Conservation (phyloP, 2,329 filamentous ascomycete species). For the Aspergillus ochraceus region DNA sequence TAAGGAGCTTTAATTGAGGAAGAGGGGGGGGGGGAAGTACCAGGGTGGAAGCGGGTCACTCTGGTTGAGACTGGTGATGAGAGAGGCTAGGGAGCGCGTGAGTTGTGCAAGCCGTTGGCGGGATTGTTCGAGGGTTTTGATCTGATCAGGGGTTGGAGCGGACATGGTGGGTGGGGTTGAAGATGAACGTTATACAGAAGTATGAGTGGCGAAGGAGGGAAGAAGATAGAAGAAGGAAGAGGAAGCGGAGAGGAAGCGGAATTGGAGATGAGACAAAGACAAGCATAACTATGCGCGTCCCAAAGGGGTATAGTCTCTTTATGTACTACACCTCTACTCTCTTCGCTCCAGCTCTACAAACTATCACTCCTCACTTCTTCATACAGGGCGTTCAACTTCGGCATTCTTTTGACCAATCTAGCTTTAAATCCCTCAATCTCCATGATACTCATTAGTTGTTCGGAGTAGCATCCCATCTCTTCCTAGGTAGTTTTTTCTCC, state of each 20-base stretch:
- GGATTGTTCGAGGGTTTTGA: conserved; percentile 69
- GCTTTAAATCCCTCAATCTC: too few relatives aligned
- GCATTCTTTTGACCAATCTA: too few relatives aligned
- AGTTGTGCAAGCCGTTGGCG: conserved; percentile 69
- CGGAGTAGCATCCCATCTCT: too few relatives aligned
- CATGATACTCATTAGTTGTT: too few relatives aligned
- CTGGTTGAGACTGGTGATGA: conserved; percentile 61
- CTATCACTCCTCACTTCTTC: too few relatives aligned
- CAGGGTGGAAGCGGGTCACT: conserved; percentile 67
- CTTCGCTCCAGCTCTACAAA: too few relatives aligned
- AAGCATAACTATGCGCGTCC: too few relatives aligned
- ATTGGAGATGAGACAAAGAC: too few relatives aligned
- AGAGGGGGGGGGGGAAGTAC: conserved; percentile 45
- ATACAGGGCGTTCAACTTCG: too few relatives aligned
- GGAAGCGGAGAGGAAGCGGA: not conserved
- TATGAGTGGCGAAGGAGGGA: not conserved
- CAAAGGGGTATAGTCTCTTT: too few relatives aligned
- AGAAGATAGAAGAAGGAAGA: not conserved
- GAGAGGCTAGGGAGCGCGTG: conserved; percentile 65
- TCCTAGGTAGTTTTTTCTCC: too few relatives aligned
- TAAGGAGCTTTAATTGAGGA: not conserved
- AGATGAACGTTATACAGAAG: not conserved
- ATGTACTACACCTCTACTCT: too few relatives aligned
- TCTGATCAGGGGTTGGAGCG: conserved; percentile 40
- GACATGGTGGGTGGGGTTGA: conserved; percentile 30